Percentiles rank a stretch among this genome's conserved stretches.
Evolutionary conservation across 2,329 filamentous ascomycete species (phyloP).

Genomic region (Colletotrichum sp.): DNA sequence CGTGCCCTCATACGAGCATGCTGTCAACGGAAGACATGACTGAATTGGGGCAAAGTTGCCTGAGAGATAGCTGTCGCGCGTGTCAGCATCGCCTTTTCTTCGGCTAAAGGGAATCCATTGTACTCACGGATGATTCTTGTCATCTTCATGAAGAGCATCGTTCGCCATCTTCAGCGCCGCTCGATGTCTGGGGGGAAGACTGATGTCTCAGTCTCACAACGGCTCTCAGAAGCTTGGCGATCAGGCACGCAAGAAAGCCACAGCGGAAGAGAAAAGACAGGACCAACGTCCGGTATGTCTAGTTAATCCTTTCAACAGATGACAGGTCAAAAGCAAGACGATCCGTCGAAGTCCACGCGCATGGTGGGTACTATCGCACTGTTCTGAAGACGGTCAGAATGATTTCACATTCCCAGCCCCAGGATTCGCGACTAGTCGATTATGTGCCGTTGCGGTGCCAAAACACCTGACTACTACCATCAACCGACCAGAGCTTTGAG

Average conservation of each 20-base stretch:
- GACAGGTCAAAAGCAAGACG: background rate
- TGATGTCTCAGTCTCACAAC: background rate
- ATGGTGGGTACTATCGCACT: background rate
- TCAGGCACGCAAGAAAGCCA: background rate
- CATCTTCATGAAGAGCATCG: background rate
- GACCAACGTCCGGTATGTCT: background rate
- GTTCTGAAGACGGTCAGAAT: background rate
- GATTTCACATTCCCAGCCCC: background rate
- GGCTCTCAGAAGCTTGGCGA: background rate
- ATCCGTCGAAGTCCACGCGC: background rate
- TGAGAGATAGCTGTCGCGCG: conserved; percentile 50
- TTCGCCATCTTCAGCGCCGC: background rate
- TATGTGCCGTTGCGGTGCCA: background rate
- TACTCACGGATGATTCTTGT: conserved; percentile 9
- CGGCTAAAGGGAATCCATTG: no score
- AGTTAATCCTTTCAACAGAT: background rate
- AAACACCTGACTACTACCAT: background rate
- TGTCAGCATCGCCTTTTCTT: background rate
- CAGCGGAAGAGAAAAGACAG: background rate
- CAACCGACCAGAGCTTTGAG: background rate
- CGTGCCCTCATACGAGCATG: conserved; percentile 59
- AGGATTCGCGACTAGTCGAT: background rate
- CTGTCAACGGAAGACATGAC: conserved; percentile 57
- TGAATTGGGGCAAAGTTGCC: conserved; percentile 75
- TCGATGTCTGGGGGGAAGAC: background rate